Evolutionary conservation across 345 rosid species (phyloP).

Genomic region (Aquilaria yunnanensis): DNA sequence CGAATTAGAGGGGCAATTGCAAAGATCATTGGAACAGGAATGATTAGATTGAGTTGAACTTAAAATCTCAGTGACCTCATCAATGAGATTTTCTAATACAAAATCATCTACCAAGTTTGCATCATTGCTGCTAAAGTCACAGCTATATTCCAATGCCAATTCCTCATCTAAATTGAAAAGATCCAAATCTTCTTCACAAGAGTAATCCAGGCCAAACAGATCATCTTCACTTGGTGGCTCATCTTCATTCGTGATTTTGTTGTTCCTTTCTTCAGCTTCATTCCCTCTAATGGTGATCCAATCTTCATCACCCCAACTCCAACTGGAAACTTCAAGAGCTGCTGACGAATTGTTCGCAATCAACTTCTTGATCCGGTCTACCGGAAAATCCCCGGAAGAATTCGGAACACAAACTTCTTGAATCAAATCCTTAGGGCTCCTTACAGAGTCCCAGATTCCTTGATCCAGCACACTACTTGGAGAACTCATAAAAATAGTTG

Average conservation of each 20-base stretch:
- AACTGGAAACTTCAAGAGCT: slow-evolving; percentile 26
- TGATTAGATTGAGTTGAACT: slow-evolving; percentile 13
- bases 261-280: slow-evolving; percentile 22
- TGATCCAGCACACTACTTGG: slow-evolving; percentile 76
- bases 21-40: neutral
- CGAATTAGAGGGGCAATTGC: neutral
- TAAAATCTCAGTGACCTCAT: slow-evolving; percentile 17
- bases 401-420: slow-evolving; percentile 15
- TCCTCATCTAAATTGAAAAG: slow-evolving; percentile 29
- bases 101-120: slow-evolving; percentile 17
- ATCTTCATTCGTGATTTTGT: slow-evolving; percentile 16
- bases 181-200: slow-evolving; percentile 30
- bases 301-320: slow-evolving; percentile 18
- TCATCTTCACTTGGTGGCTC: slow-evolving; percentile 15
- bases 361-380: slow-evolving; percentile 45
- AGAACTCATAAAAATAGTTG: slow-evolving; percentile 27
- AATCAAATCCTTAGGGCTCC: slow-evolving; percentile 18
- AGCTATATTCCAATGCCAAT: slow-evolving; percentile 24
- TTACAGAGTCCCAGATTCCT: slow-evolving; percentile 57
- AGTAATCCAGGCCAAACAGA: slow-evolving; percentile 3
- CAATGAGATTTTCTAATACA: slow-evolving; percentile 26
- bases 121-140: slow-evolving; percentile 6
- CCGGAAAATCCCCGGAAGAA: slow-evolving; percentile 5
- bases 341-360: slow-evolving; percentile 14
- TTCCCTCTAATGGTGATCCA: slow-evolving; percentile 52